Evolutionary conservation across 768 basidiomycete genomes (phyloP).

Genomic region (Lyophyllum atratum): DNA sequence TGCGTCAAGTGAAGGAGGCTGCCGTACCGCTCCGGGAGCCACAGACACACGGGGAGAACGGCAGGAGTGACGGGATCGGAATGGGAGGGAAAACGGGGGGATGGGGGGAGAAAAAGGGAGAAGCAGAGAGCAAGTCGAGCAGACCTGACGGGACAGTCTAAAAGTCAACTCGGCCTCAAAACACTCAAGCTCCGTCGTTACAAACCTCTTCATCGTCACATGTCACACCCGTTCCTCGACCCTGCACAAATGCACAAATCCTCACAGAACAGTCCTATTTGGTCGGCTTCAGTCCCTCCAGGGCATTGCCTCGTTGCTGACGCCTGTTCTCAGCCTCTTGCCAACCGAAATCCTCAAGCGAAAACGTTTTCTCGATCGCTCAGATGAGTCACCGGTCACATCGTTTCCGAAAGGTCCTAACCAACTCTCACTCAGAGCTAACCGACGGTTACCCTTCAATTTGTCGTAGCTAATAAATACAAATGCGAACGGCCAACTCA

Average conservation of each 20-base stretch:
- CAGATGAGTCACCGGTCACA: background rate
- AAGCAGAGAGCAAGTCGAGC: background rate
- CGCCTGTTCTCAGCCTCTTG: background rate
- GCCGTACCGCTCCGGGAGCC: background rate
- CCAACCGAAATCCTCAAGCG: background rate
- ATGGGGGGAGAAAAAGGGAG: background rate
- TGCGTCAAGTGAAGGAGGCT: conserved; percentile 2
- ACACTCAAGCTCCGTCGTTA: conserved; percentile 19
- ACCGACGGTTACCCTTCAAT: background rate
- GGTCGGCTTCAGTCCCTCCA: conserved; percentile 9
- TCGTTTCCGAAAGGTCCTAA: too few relatives aligned
- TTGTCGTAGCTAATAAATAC: background rate
- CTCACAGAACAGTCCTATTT: conserved; percentile 10
- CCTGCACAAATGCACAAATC: conserved; percentile 1
- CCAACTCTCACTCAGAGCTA: too few relatives aligned
- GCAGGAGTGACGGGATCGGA: background rate
- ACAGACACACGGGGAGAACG: background rate
- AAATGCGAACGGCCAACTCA: background rate
- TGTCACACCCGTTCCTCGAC: conserved; percentile 23
- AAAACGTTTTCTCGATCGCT: background rate
- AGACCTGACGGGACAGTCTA: conserved; percentile 7
- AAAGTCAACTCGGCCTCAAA: conserved; percentile 8
- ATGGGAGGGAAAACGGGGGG: conserved; percentile 2
- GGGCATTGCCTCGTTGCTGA: conserved; percentile 15
- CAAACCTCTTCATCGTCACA: conserved; percentile 19